Evolutionary conservation across 345 rosid species (phyloP), one percentile per base, ranked within the genome.

Genomic region (Ricinus communis): DNA sequence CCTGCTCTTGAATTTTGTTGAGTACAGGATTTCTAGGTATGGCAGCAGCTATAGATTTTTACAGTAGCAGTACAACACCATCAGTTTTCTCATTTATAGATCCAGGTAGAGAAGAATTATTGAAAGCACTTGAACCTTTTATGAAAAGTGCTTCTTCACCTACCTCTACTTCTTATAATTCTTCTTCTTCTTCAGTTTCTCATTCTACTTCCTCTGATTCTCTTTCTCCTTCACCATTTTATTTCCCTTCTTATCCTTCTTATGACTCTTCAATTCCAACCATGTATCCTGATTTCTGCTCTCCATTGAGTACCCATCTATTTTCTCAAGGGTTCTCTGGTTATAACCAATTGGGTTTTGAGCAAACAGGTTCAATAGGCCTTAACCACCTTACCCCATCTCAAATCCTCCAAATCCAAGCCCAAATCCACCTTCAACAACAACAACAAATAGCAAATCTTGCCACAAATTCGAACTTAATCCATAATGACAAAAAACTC

Each of bases 321-420:
- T 74, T 74, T 73, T 71, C 78, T 28, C 58, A 73, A 14, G 74
- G 76, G 66, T 72, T 65, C 41, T 68, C 71, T 49, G 41, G 25
- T 36, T 27, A 38, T 38, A 33, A 50, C 7, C 68, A 59, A 19
- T 68, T 82, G 67, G 81, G 80, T 68, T 73, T 80, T 64, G 80
- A 73, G 69, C 86, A 75, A 74, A 63, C 83, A 46, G 81, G 85
- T 14, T 71, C 83, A 38, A 74, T 59, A 18, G 89, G 93, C 71
- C 81, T 93, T 0, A 88, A 83, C 70, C 87, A 86, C 8, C 91
- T 87, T 49, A 85, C 85, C 65, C 81, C 87, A 18, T 80, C 83
- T 76, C 98, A 93, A 74, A 87, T 93, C 80, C 79, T 79, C 31
- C 92, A 87, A 75, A 85, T 90, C 59, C 93, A 94, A 78, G 62